These are phyloP conservation scores for Phytophthora podocarpi DNA, from an alignment of 352 stramenopile genomes.

Conservation along the genomic window DNA sequence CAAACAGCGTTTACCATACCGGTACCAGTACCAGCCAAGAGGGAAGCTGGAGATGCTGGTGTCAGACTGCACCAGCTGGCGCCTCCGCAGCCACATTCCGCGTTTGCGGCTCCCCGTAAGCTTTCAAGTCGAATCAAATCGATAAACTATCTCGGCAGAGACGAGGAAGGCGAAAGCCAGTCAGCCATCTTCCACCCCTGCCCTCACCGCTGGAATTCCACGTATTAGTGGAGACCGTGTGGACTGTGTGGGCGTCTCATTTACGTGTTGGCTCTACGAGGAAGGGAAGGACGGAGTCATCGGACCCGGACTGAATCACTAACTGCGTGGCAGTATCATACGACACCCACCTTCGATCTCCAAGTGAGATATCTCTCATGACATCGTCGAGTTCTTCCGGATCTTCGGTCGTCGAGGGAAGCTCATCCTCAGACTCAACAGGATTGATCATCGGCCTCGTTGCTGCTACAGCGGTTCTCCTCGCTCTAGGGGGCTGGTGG, in stretches of 20 bases:
- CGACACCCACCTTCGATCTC: conserved; percentile 3
- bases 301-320: neutral
- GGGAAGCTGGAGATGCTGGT: neutral
- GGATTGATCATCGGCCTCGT: conserved; percentile 21
- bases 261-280: conserved; percentile 4
- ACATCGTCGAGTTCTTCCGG: conserved; percentile 9
- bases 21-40: neutral
- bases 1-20: conserved; percentile 10
- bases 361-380: conserved; percentile 8
- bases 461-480: conserved; percentile 9
- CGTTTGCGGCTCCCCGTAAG: too few species aligned
- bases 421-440: conserved; percentile 12
- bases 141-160: conserved; percentile 14
- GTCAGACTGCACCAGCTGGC: conserved; percentile 6
- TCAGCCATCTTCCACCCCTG: conserved; percentile 20
- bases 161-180: conserved; percentile 13
- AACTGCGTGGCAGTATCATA: neutral
- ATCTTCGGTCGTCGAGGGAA: neutral
- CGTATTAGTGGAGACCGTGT: conserved; percentile 8
- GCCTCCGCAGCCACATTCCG: neutral
- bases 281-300: neutral
- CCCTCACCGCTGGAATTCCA: neutral
- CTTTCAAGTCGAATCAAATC: conserved; percentile 14
- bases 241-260: conserved; percentile 15
- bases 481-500: conserved; percentile 24